A percentile compares a stretch with the other conserved stretches of the same genome.
Conservation (phyloP, 2,329 filamentous ascomycete genomes). For the Aspergillus pseudotamarii region DNA sequence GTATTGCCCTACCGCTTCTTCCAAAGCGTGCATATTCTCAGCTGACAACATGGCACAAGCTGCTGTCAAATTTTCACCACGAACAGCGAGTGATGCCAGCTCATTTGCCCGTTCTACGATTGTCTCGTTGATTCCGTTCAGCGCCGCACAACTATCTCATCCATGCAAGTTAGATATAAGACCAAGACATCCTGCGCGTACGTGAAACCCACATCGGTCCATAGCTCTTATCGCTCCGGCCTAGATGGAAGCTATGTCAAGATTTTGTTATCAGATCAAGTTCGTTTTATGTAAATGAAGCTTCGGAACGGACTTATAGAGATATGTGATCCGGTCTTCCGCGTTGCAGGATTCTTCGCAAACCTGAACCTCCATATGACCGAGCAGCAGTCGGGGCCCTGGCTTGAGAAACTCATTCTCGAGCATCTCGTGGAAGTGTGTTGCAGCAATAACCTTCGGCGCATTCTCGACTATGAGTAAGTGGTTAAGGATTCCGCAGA, state of each 20-base stretch:
- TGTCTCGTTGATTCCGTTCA: constrained; percentile 76
- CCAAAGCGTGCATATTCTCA: constrained; percentile 67
- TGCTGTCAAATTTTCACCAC: constrained; percentile 74
- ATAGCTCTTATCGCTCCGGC: constrained; percentile 78
- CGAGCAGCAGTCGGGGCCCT: constrained; percentile 53
- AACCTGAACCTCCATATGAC: constrained; percentile 60
- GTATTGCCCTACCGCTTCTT: constrained; percentile 59
- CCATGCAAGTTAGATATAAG: neutral
- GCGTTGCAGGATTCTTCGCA: constrained; percentile 47
- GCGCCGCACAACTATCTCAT: constrained; percentile 67
- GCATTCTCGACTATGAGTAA: constrained; percentile 52
- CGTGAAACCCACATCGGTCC: constrained; percentile 61
- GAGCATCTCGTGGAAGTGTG: constrained; percentile 63
- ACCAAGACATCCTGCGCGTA: neutral
- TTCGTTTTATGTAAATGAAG: neutral
- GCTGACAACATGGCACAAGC: constrained; percentile 69
- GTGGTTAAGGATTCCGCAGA: constrained; percentile 63
- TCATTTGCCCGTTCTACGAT: constrained; percentile 77
- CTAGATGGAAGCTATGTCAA: constrained; percentile 53
- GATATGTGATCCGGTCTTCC: constrained; percentile 60
- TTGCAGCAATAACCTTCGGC: constrained; percentile 64
- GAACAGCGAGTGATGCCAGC: constrained; percentile 67
- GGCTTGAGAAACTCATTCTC: constrained; percentile 57
- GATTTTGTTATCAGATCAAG: constrained; percentile 1
- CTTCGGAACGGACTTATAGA: constrained; percentile 62